Conservation (phyloP, 2,329 filamentous ascomycete species). For the Stagonosporopsis tanaceti region DNA sequence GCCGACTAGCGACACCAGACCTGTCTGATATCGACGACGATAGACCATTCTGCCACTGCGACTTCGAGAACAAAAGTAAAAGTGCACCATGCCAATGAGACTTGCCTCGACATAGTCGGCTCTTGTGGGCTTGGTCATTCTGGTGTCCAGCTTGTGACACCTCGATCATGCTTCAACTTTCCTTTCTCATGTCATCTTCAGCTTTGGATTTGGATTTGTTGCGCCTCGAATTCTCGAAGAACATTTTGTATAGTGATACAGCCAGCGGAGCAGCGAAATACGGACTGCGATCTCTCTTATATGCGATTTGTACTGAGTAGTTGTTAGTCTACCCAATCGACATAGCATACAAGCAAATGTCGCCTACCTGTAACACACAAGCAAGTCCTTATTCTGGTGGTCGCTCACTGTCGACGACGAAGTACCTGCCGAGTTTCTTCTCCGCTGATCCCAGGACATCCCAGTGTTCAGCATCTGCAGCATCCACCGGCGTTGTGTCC, state of each 20-base stretch:
- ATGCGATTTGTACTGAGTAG: not conserved
- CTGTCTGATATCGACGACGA: conserved; percentile 36
- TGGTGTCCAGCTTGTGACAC: not conserved
- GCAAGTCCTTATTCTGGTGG: conserved; percentile 33
- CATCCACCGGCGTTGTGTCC: conserved; percentile 52
- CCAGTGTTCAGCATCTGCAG: conserved; percentile 67
- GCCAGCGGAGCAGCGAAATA: not conserved
- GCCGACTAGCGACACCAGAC: conserved; percentile 46
- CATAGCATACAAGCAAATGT: not conserved
- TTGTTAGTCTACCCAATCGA: not conserved
- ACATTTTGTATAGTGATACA: not conserved
- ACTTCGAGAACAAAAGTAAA: conserved; percentile 16
- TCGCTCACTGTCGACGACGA: conserved; percentile 74
- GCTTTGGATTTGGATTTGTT: not conserved
- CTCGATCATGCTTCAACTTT: not conserved
- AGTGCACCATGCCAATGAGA: conserved; percentile 18
- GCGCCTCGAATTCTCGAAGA: not conserved
- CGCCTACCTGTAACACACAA: not conserved
- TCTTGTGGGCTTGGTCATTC: not conserved
- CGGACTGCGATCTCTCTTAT: not conserved
- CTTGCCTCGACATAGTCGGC: not conserved
- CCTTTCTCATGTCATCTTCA: not conserved
- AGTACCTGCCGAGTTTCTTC: conserved; percentile 74
- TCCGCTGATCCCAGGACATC: conserved; percentile 73
- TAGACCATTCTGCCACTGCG: conserved; percentile 46